Base-by-base conservation (phyloP, 345 rosid genomes). In the Citrus medica region DNA sequence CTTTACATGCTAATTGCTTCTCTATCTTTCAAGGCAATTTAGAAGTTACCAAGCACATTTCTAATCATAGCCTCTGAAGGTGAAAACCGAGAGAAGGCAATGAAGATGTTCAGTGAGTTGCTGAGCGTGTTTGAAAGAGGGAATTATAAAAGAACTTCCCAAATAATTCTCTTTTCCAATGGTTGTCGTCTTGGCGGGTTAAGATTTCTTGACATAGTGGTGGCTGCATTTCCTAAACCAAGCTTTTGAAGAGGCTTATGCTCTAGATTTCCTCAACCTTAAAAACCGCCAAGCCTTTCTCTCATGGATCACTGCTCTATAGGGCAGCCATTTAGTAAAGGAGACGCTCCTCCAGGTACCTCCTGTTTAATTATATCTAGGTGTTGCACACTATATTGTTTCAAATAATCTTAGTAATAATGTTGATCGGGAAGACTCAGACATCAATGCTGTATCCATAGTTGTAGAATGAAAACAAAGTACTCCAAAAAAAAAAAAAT, bases 91-190 rank as follows among this genome's bases (percentile, higher is more conserved):
- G 78, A 78, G 59, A 78, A 69, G 60, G 85, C 84, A 0, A 51
- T 22, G 4, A 78, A 75, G 13, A 78, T 32, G 24, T 73, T 55
- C 67, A 53, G 14, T 3, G 72, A 72, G 48, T 17, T 65, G 75
- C 38, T 79, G n/a, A 55, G 33, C 13, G 82, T 76, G 79, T 61
- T 84, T 30, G 74, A 73, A 33, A 69, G 71, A 13, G 84, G n/a
- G 82, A 37, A 79, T 81, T 22, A 70, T 51, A 32, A 70, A 64
- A 64, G 21, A 80, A 80, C 21, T 75, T 84, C 17, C 79, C 84
- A 4, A 16, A 30, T 3, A 73, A 32, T 19, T 32, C 48, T 74
- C 7, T 59, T 78, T 70, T 16, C 25, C 30, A 62, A 55, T 16
- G 83, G 74, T 10, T 80, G 74, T 6, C n/a, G 69, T 42, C 51